Percentiles rank a stretch among this genome's conserved stretches.
These are phyloP conservation scores for Penicillium cataractarum DNA, from an alignment of 495 filamentous ascomycete species.

Conservation along the genomic window DNA sequence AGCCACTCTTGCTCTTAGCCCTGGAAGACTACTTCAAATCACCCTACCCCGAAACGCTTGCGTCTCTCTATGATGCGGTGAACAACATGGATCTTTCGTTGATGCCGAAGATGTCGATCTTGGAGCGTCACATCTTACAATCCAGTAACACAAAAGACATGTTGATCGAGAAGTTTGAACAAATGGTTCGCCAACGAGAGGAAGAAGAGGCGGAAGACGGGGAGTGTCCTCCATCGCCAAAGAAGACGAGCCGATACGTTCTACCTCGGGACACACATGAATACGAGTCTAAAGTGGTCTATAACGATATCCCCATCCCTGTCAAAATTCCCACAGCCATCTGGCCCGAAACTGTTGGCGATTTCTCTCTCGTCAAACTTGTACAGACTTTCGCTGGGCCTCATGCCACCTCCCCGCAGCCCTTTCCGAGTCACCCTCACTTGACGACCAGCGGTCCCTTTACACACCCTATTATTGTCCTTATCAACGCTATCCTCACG, in stretches of 20 bases:
- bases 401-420: conserved; percentile 78
- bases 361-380: conserved; percentile 96
- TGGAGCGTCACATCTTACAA: conserved; percentile 86
- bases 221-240: conserved; percentile 48
- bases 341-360: conserved; percentile 93
- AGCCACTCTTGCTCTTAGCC: conserved; percentile 92
- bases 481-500: conserved; percentile 73
- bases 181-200: conserved; percentile 78
- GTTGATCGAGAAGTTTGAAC: conserved; percentile 96
- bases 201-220: conserved; percentile 47
- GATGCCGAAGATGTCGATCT: conserved; percentile 81
- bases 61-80: conserved; percentile 84
- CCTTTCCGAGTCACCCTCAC: conserved; percentile 86
- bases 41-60: conserved; percentile 86
- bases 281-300: conserved; percentile 91
- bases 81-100: conserved; percentile 96
- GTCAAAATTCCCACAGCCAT: conserved; percentile 93
- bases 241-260: conserved; percentile 57
- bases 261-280: conserved; percentile 95
- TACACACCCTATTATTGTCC: conserved; percentile 58
- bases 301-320: conserved; percentile 92
- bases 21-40: conserved; percentile 97
- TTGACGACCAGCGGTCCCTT: conserved; percentile 85
- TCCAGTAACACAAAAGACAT: conserved; percentile 92
- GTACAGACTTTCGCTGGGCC: conserved; percentile 89